These are phyloP conservation scores for Boletus sp. DNA, from an alignment of 1,284 basidiomycete species.

Conservation along the genomic window DNA sequence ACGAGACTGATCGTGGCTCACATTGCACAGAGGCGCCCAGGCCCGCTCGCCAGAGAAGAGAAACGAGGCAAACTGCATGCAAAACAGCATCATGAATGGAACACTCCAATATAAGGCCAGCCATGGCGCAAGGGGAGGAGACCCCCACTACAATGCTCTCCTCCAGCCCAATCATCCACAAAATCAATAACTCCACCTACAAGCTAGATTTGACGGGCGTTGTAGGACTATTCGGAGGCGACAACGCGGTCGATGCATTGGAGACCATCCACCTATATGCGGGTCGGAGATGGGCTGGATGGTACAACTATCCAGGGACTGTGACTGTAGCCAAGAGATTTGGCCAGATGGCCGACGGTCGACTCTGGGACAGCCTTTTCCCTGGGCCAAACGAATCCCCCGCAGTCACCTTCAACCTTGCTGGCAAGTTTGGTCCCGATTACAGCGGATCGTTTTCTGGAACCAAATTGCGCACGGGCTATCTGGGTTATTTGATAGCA, in stretches of 20 bases:
- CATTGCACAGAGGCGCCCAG: background rate
- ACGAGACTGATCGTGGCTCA: background rate
- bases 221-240: conserved; percentile 29
- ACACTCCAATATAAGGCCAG: conserved; percentile 13
- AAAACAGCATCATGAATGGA: background rate
- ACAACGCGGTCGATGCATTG: conserved; percentile 31
- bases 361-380: conserved; percentile 29
- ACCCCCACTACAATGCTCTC: conserved; percentile 13
- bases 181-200: conserved; percentile 16
- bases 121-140: background rate
- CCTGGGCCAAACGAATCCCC: conserved; percentile 28
- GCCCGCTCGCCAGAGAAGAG: background rate
- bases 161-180: conserved; percentile 13
- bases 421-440: conserved; percentile 24
- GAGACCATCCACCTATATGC: conserved; percentile 29
- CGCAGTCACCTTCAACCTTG: conserved; percentile 23
- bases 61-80: background rate
- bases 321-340: conserved; percentile 29
- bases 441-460: conserved; percentile 26
- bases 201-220: conserved; percentile 28
- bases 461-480: conserved; percentile 22
- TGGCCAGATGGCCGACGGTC: conserved; percentile 27
- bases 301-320: conserved; percentile 35
- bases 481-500: conserved; percentile 23
- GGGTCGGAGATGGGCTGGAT: conserved; percentile 30